These are phyloP conservation scores for Boletus pseudopeckii DNA, from an alignment of 768 basidiomycete genomes.

Conservation along the genomic window DNA sequence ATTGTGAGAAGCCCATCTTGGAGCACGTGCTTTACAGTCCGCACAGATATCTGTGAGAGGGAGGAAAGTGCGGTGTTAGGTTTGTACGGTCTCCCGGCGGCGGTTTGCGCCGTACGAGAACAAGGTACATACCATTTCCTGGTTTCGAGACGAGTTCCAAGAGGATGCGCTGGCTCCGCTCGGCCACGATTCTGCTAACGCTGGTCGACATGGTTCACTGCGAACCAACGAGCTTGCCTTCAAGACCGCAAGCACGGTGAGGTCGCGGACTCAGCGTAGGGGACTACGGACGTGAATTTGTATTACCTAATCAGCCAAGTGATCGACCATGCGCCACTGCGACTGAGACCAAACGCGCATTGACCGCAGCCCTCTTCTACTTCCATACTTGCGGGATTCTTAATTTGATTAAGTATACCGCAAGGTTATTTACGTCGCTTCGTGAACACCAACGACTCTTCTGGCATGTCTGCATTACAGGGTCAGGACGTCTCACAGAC, in stretches of 20 bases:
- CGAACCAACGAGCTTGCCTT: not conserved
- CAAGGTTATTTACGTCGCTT: conserved; percentile 16
- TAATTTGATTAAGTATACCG: not conserved
- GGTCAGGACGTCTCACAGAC: conserved; percentile 7
- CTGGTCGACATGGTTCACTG: conserved; percentile 27
- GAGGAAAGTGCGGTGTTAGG: conserved; percentile 10
- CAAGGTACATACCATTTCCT: conserved; percentile 67
- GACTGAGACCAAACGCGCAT: not conserved
- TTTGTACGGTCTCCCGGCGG: not conserved
- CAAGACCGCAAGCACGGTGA: not conserved
- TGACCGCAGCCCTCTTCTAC: not conserved
- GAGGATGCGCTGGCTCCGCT: conserved; percentile 63
- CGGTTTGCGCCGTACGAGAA: not conserved
- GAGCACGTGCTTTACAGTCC: conserved; percentile 84
- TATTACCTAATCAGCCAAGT: conserved; percentile 16
- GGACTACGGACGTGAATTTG: not conserved
- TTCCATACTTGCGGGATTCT: conserved; percentile 1
- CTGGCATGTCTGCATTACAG: conserved; percentile 19
- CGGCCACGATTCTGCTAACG: conserved; percentile 56
- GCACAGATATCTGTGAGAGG: conserved; percentile 71
- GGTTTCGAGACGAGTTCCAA: conserved; percentile 67
- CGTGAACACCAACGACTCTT: not conserved
- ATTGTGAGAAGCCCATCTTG: conserved; percentile 88
- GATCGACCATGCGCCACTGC: conserved; percentile 10
- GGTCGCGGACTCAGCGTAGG: not conserved